These are phyloP conservation scores for Polygonum maritimum DNA, from an alignment of 148 eudicot genomes.

Conservation along the genomic window DNA sequence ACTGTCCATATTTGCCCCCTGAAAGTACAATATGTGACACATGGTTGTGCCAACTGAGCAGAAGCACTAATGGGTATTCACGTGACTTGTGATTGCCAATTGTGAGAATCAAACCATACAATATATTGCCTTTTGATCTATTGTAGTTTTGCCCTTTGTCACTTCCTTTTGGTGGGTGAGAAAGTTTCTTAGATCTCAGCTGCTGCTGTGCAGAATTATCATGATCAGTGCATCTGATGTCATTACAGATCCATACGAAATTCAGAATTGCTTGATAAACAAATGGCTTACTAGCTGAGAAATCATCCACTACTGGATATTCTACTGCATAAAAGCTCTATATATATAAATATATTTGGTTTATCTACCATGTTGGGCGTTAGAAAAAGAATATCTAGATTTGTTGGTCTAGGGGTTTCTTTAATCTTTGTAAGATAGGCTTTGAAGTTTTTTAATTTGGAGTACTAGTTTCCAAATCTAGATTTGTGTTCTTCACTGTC, in stretches of 20 bases:
- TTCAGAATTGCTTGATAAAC: not conserved
- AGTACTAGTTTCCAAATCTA: too few species aligned
- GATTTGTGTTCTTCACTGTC: too few species aligned
- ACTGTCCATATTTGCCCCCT: not conserved
- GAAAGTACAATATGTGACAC: not conserved
- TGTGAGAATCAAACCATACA: not conserved
- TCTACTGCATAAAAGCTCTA: too few species aligned
- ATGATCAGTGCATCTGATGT: not conserved
- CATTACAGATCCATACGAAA: not conserved
- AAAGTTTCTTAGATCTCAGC: not conserved
- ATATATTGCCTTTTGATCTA: not conserved
- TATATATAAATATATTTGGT: too few species aligned
- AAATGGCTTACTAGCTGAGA: too few species aligned
- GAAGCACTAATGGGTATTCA: not conserved
- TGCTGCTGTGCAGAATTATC: not conserved
- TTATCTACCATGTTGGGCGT: too few species aligned
- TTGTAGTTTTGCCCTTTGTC: not conserved
- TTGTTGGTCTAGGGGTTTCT: too few species aligned
- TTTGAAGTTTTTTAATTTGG: too few species aligned
- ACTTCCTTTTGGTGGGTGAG: slow-evolving; percentile 1
- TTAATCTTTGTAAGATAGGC: too few species aligned
- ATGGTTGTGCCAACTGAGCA: not conserved
- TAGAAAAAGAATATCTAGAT: too few species aligned
- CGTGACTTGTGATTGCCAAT: not conserved
- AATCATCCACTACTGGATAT: too few species aligned